Percentiles rank a stretch among this genome's conserved stretches.
Evolutionary conservation across 495 filamentous ascomycete species (phyloP).

Genomic region (Pseudoneurospora amorphoporcata): DNA sequence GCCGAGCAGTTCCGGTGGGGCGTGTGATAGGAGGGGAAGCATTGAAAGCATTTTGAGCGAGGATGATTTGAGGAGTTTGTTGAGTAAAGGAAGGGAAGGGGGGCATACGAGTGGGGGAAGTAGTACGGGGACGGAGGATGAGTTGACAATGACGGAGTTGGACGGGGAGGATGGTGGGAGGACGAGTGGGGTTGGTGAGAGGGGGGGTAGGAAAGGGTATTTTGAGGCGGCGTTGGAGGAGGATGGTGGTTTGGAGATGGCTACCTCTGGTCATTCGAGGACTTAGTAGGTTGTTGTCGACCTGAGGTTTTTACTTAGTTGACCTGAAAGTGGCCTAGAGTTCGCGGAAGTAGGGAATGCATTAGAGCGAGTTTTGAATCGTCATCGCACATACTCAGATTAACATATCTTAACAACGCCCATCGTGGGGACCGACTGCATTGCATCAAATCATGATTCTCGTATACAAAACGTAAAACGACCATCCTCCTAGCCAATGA

Average conservation of each 20-base stretch:
- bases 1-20: neutral
- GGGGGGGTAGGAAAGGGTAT: neutral
- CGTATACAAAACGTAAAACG: neutral
- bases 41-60: constrained; percentile 21
- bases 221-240: neutral
- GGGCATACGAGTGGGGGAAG: neutral
- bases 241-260: neutral
- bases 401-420: neutral
- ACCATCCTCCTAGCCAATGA: neutral
- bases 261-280: neutral
- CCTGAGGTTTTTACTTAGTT: neutral
- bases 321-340: neutral
- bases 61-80: constrained; percentile 14
- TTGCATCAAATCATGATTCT: neutral
- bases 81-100: constrained; percentile 2
- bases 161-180: constrained; percentile 6
- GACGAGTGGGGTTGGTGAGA: neutral
- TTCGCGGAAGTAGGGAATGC: neutral
- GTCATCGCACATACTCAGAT: neutral
- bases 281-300: neutral
- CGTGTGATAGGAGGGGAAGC: constrained; percentile 11
- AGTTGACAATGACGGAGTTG: constrained; percentile 12
- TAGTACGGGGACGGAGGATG: constrained; percentile 10
- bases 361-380: neutral
- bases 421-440: neutral